phyloP scores from a whole-genome alignment of 345 rosid genomes.

The Gynandropsis gynandra region DNA sequence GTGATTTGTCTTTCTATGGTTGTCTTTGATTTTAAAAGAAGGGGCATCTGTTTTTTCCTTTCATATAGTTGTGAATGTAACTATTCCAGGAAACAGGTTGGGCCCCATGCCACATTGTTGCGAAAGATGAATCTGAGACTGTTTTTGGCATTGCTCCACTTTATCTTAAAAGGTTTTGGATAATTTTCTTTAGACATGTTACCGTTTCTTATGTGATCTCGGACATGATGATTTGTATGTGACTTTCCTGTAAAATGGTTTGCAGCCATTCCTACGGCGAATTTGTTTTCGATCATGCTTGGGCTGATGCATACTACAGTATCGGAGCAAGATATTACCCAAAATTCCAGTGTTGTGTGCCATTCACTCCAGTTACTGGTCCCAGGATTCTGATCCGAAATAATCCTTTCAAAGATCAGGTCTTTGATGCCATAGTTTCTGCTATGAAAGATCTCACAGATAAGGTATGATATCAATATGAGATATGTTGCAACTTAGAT shows the following conservation, averaged over 20 bases:
- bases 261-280: constrained; percentile 92
- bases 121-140: constrained; percentile 58
- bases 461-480: constrained; percentile 41
- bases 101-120: constrained; percentile 74
- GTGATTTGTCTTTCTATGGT: too few species aligned
- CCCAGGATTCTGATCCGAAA: constrained; percentile 75
- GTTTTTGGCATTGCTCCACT: constrained; percentile 87
- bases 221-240: constrained; percentile 1
- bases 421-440: constrained; percentile 58
- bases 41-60: not conserved
- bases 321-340: constrained; percentile 88
- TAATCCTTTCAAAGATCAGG: constrained; percentile 52
- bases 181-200: constrained; percentile 9
- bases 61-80: constrained; percentile 2
- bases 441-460: constrained; percentile 54
- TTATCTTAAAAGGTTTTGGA: constrained; percentile 80
- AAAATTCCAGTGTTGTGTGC: constrained; percentile 91
- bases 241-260: constrained; percentile 24
- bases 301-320: constrained; percentile 93
- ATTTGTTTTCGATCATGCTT: constrained; percentile 90
- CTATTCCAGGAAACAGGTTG: constrained; percentile 87
- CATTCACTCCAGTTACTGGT: constrained; percentile 94
- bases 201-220: not conserved
- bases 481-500: constrained; percentile 3
- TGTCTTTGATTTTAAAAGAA: too few species aligned